Evolutionary conservation across 2,329 filamentous ascomycete genomes (phyloP), one percentile per base, ranked within the genome.

Genomic region (Chlorencoelia australis): DNA sequence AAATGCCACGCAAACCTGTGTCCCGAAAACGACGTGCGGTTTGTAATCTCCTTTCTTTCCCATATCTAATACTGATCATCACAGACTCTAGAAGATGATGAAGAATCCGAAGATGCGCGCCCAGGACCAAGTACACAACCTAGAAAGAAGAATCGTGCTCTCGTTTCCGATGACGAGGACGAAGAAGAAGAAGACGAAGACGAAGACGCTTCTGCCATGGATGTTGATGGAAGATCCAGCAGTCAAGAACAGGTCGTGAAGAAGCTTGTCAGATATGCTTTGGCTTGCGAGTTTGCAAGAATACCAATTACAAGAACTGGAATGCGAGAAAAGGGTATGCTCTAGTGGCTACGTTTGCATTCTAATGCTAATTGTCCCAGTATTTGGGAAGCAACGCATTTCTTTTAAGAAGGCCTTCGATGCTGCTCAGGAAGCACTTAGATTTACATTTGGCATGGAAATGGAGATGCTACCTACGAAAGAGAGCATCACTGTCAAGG

Each of bases 371-470:
- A 44, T 18, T 30, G 15, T 22, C 4, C 20, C 21, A 51, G 50
- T 51, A 17, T 42, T 53, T 35, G 48, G 46, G 0, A 64, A 71
- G 13, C 69, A 77, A 30, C 71, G 79, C 7, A 64, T 75, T 5
- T 69, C 76, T 22, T 96, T 95, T 58, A 87, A 77, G 55, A 58
- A 63, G 9, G 75, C 95, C 3, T 95, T 94, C 52, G 72, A 73
- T 0, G 66, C 72, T 26, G 85, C 89, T 27, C 89, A 98, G 57
- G 60, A 65, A 21, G 73, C 82, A 47, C 64, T 98, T 24, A 66
- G 69, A 31, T 63, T 64, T 2, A 70, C 79, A 1, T 96, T 94
- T 60, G 91, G 91, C n/a, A 94, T 96, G 87, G 73, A 88, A 57
- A 73, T 98, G 68, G 69, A 75, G 4, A 88, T 95, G 60, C 67